Conservation (phyloP, 2,329 filamentous ascomycete species). For the Colletotrichum falcatum region DNA sequence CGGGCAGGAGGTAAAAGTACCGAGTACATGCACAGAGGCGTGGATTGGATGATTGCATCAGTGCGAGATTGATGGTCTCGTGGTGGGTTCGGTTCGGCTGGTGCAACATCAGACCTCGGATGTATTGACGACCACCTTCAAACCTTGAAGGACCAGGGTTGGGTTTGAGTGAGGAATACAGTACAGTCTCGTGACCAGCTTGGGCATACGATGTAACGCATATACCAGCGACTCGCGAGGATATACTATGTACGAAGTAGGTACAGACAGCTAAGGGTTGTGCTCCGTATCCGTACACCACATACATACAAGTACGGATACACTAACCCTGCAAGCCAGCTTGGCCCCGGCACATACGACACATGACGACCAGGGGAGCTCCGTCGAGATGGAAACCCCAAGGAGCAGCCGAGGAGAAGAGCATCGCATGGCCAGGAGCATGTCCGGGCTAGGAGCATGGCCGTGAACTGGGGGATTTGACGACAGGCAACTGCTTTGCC, state of each 20-base stretch:
- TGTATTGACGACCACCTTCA: constrained; percentile 10
- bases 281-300: no score
- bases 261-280: no score
- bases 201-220: no score
- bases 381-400: background rate
- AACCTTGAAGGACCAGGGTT: constrained; percentile 4
- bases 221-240: no score
- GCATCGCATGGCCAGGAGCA: no score
- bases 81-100: background rate
- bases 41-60: constrained; percentile 16
- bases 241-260: no score
- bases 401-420: background rate
- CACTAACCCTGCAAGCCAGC: background rate
- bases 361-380: constrained; percentile 20
- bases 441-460: no score
- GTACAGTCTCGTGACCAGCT: constrained; percentile 33
- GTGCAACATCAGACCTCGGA: constrained; percentile 1
- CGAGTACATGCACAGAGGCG: background rate
- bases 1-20: background rate
- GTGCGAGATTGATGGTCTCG: background rate
- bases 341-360: constrained; percentile 7
- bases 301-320: no score
- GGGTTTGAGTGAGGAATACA: constrained; percentile 27
- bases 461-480: background rate
- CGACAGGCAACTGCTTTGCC: background rate